Conservation (phyloP, 2,329 filamentous ascomycete genomes). For the Colletotrichum musicola region DNA sequence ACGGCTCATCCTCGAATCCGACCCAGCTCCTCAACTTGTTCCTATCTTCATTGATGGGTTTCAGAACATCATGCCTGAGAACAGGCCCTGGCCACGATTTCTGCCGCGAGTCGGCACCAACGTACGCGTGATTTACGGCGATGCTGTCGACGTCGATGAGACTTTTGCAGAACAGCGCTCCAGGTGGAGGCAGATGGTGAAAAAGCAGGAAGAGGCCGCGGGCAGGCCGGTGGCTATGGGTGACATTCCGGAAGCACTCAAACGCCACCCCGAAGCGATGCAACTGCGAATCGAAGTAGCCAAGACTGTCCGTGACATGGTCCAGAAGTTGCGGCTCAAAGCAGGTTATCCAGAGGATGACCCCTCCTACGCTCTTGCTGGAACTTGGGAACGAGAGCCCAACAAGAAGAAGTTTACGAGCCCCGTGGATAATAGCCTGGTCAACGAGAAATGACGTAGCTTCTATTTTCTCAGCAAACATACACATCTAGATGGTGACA, state of each 20-base stretch:
- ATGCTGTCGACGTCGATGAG: conserved; percentile 78
- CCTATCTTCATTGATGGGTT: conserved; percentile 96
- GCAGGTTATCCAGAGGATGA: conserved; percentile 85
- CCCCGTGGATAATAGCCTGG: conserved; percentile 65
- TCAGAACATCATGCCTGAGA: conserved; percentile 89
- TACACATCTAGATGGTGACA: no score
- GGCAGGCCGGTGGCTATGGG: conserved; percentile 52
- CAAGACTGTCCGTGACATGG: conserved; percentile 79
- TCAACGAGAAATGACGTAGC: conserved; percentile 43
- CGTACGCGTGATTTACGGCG: conserved; percentile 82
- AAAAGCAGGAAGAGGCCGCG: conserved; percentile 54
- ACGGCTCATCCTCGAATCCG: conserved; percentile 88
- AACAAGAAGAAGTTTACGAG: conserved; percentile 63
- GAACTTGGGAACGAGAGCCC: conserved; percentile 79
- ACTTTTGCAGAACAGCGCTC: conserved; percentile 83
- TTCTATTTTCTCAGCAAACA: no score
- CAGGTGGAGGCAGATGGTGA: conserved; percentile 78
- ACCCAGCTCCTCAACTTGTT: conserved; percentile 88
- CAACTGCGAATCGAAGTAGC: conserved; percentile 82
- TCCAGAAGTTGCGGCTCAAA: conserved; percentile 80
- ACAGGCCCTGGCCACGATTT: conserved; percentile 82
- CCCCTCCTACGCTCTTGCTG: conserved; percentile 79
- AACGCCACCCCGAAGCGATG: conserved; percentile 79
- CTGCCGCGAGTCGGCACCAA: conserved; percentile 80
- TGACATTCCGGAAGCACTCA: conserved; percentile 75